Percentiles rank a stretch among this genome's conserved stretches.
phyloP scores from a whole-genome alignment of 2,329 filamentous ascomycete species.

The Alternaria arborescens region DNA sequence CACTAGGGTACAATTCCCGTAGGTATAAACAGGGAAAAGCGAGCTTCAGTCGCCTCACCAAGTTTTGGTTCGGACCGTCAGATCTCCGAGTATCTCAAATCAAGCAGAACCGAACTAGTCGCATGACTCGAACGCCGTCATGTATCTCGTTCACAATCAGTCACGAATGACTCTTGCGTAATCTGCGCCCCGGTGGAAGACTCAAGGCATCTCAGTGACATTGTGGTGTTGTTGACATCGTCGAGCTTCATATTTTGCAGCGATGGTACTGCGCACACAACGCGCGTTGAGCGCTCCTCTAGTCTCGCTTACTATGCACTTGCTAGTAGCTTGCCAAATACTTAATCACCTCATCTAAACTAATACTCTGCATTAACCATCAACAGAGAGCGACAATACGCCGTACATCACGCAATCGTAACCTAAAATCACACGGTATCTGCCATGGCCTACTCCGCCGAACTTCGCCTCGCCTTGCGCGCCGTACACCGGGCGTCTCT shows the following conservation, averaged over 20 bases:
- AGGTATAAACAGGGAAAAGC: not conserved
- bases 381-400: conserved; percentile 6
- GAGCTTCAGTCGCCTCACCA: conserved; percentile 1
- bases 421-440: conserved; percentile 6
- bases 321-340: conserved; percentile 13
- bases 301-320: conserved; percentile 27
- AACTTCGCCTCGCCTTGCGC: conserved; percentile 43
- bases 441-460: conserved; percentile 32
- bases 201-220: not conserved
- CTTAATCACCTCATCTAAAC: conserved; percentile 22
- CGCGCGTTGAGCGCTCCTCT: conserved; percentile 6
- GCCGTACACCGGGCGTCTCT: conserved; percentile 65
- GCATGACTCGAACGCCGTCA: conserved; percentile 6
- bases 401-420: conserved; percentile 11
- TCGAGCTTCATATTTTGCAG: conserved; percentile 8
- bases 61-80: conserved; percentile 11
- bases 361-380: conserved; percentile 19
- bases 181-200: not conserved
- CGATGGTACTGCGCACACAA: not conserved
- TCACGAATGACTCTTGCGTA: conserved; percentile 4
- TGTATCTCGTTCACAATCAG: not conserved
- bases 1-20: not conserved
- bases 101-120: conserved; percentile 2
- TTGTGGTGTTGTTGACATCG: not conserved
- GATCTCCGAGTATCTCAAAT: conserved; percentile 7